phyloP scores from a whole-genome alignment of 2,329 filamentous ascomycete genomes.

The Emergomyces orientalis region DNA sequence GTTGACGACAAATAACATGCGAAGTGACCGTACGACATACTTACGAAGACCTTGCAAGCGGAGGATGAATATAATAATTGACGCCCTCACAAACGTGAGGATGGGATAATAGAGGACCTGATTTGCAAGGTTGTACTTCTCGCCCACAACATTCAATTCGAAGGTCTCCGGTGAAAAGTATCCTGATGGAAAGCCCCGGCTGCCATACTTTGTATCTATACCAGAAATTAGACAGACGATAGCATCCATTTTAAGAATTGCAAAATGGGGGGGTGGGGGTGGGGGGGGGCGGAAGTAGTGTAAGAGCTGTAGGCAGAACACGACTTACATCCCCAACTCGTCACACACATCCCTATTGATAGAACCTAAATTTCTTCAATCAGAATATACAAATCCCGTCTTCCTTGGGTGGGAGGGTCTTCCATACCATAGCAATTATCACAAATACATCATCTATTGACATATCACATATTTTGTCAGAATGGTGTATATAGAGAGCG shows the following conservation, averaged over 20 bases:
- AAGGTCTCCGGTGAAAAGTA: constrained; percentile 2
- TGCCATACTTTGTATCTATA: neutral
- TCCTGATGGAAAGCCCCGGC: constrained; percentile 3
- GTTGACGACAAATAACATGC: constrained; percentile 23
- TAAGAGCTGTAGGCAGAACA: neutral
- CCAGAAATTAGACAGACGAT: neutral
- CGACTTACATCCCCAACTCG: constrained; percentile 7
- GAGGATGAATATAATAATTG: constrained; percentile 13
- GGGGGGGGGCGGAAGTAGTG: neutral
- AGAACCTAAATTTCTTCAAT: neutral
- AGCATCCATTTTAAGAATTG: neutral
- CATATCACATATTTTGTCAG: neutral
- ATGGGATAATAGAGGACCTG: constrained; percentile 11
- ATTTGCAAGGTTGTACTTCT: constrained; percentile 8
- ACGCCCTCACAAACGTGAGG: constrained; percentile 11
- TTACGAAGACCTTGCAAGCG: constrained; percentile 10
- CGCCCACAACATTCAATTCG: neutral
- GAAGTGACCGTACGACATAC: constrained; percentile 7
- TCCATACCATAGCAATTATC: constrained; percentile 9
- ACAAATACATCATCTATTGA: constrained; percentile 11
- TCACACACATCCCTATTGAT: constrained; percentile 4
- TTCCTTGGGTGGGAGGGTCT: too few relatives aligned
- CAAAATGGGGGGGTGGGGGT: neutral
- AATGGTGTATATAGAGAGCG: neutral
- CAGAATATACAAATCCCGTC: neutral